Evolutionary conservation across 148 eudicot genomes (phyloP), one percentile per base, ranked within the genome.

Genomic region (Beta vulgaris): DNA sequence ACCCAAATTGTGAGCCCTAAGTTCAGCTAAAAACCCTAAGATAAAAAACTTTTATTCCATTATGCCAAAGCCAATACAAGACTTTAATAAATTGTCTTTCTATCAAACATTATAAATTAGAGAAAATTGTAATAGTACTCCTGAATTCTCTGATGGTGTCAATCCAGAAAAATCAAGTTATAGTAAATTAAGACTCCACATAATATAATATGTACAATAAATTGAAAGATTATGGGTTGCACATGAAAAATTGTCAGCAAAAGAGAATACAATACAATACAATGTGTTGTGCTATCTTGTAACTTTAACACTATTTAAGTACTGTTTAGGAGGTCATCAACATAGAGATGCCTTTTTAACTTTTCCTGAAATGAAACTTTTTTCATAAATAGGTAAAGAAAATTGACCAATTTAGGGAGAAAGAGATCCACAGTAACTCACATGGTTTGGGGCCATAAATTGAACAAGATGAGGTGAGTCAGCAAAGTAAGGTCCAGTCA

Each of bases 161-260:
- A n/a, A n/a, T n/a, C n/a, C n/a, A n/a, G n/a, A n/a, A n/a, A n/a
- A n/a, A n/a, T n/a, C n/a, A n/a, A n/a, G n/a, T n/a, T n/a, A n/a
- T n/a, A n/a, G n/a, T n/a, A n/a, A n/a, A n/a, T n/a, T n/a, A n/a
- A n/a, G n/a, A n/a, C n/a, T n/a, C n/a, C n/a, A n/a, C n/a, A n/a
- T n/a, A n/a, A n/a, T n/a, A n/a, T n/a, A n/a, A n/a, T n/a, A n/a
- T n/a, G n/a, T n/a, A n/a, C n/a, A n/a, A n/a, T n/a, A 72, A 26
- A 16, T 43, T 43, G 31, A 21, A 54, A 39, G 67, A 60, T 73
- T 61, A 73, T 61, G 43, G 58, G 44, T 28, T 19, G n/a, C 76
- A 73, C 63, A 75, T 65, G 53, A 64, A 39, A 35, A 66, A 75
- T 51, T 66, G 53, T 54, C 69, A 62, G 23, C 28, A 46, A 74